Evolutionary conservation across 768 basidiomycete genomes (phyloP), one percentile per base, ranked within the genome.

Genomic region (Phanerochaete carnosa): DNA sequence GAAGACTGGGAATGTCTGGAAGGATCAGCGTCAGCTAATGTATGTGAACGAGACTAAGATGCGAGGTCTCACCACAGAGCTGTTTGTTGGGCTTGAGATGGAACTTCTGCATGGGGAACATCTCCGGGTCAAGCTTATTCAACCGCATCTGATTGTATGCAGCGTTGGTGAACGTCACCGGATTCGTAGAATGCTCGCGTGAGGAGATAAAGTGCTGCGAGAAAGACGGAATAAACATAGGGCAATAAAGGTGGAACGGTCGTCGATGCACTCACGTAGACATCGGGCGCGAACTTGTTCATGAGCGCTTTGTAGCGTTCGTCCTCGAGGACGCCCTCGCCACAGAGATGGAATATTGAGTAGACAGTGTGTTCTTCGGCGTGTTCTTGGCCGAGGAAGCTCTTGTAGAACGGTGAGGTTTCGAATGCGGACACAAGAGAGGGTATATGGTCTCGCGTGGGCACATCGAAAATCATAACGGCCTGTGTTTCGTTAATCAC

Each of bases 161-260:
- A 2, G 87, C 83, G 32, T 86, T 87, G 2, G 86, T 88, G 68
- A 92, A 95, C 12, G 87, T 86, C 22, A 93, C 77, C 1, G 82
- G 83, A 69, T 95, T 83, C 1, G 84, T 72, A 43, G 76, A 75
- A 60, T 88, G 76, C 61, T 83, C 80, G 29, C 82, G 78, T 7
- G 91, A 87, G 7, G 92, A 81, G 23, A 97, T 76, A 3, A 92
- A 64, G 65, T 97, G 94, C 92, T 96, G 67, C 2, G 7, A 16
- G 19, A 35, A 6, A 4, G 28, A 19, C 25, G 29, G 11, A 13
- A 45, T n/a, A 6, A 25, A 26, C 22, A 39, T 16, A 39, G 6
- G 37, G 4, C n/a, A 2, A 30, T 29, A 7, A 7, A 45, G n/a
- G n/a, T 39, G 25, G 23, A 39, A 30, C 9, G 12, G 16, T 13